Evolutionary conservation across 2,329 filamentous ascomycete species (phyloP).

Genomic region (Talaromyces albobiverticillius): DNA sequence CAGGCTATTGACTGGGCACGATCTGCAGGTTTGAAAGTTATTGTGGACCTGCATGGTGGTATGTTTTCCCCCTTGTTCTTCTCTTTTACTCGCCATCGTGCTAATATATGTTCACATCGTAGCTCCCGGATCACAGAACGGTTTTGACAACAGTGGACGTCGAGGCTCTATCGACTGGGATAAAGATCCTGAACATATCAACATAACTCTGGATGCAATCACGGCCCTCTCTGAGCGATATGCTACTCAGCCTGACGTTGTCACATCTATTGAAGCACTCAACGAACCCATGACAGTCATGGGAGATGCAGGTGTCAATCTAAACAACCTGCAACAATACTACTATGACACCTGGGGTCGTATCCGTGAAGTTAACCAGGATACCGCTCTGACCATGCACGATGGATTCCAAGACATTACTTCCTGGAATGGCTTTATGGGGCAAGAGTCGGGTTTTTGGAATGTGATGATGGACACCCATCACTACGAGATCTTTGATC

Average conservation of each 20-base stretch:
- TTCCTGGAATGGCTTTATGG: constrained; percentile 62
- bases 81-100: background rate
- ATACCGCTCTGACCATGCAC: constrained; percentile 55
- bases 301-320: constrained; percentile 31
- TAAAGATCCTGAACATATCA: constrained; percentile 30
- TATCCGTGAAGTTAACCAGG: constrained; percentile 43
- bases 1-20: constrained; percentile 59
- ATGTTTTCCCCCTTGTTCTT: constrained; percentile 24
- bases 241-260: constrained; percentile 55
- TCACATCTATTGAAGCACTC: constrained; percentile 50
- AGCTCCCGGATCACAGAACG: constrained; percentile 63
- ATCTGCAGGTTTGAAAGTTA: constrained; percentile 58
- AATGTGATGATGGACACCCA: constrained; percentile 65
- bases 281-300: constrained; percentile 41
- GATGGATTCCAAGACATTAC: constrained; percentile 45
- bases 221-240: constrained; percentile 58
- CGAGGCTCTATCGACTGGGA: constrained; percentile 39
- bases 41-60: constrained; percentile 68
- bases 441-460: constrained; percentile 38
- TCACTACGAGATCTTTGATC: constrained; percentile 64
- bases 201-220: constrained; percentile 52
- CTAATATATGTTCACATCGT: background rate
- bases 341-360: constrained; percentile 53
- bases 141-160: constrained; percentile 64
- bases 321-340: constrained; percentile 51